Percentiles rank a stretch among this genome's conserved stretches.
Evolutionary conservation across 768 basidiomycete species (phyloP).

Genomic region (Termitomyces sp.): DNA sequence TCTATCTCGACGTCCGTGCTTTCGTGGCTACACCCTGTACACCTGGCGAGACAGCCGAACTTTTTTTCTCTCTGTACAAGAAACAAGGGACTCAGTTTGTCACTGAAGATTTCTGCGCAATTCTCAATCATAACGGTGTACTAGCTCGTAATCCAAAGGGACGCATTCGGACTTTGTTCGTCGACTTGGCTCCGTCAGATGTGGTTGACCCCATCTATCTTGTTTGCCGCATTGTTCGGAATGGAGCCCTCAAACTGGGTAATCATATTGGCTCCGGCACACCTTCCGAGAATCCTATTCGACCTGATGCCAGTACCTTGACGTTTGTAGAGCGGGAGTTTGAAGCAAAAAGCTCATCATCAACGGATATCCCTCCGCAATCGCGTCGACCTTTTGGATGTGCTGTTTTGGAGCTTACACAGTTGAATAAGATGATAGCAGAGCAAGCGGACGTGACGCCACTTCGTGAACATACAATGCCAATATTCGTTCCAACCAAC

Average conservation of each 20-base stretch:
- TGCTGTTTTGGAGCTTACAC: slow-evolving; percentile 83
- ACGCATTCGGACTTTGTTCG: slow-evolving; percentile 82
- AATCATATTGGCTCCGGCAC: slow-evolving; percentile 44
- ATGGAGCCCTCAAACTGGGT: slow-evolving; percentile 79
- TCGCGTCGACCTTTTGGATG: slow-evolving; percentile 94
- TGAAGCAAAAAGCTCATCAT: slow-evolving; percentile 7
- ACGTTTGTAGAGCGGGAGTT: slow-evolving; percentile 19
- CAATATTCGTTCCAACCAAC: slow-evolving; percentile 78
- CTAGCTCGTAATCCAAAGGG: slow-evolving; percentile 73
- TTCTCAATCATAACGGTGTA: slow-evolving; percentile 90
- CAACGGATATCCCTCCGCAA: slow-evolving; percentile 34
- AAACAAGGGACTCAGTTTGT: slow-evolving; percentile 80
- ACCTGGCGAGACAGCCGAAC: slow-evolving; percentile 88
- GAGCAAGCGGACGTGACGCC: slow-evolving; percentile 62
- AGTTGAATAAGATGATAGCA: slow-evolving; percentile 60
- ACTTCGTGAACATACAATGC: slow-evolving; percentile 77
- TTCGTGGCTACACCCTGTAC: slow-evolving; percentile 89
- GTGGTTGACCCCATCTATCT: slow-evolving; percentile 83
- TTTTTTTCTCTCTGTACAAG: slow-evolving; percentile 91
- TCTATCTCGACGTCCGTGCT: slow-evolving; percentile 86
- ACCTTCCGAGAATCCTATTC: slow-evolving; percentile 42
- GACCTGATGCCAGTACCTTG: slow-evolving; percentile 25
- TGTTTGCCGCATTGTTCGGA: slow-evolving; percentile 87
- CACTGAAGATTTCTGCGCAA: slow-evolving; percentile 87
- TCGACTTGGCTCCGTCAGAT: slow-evolving; percentile 82